A percentile compares a stretch with the other conserved stretches of the same genome.
phyloP scores from a whole-genome alignment of 2,329 filamentous ascomycete species.

The Cercospora sp. region DNA sequence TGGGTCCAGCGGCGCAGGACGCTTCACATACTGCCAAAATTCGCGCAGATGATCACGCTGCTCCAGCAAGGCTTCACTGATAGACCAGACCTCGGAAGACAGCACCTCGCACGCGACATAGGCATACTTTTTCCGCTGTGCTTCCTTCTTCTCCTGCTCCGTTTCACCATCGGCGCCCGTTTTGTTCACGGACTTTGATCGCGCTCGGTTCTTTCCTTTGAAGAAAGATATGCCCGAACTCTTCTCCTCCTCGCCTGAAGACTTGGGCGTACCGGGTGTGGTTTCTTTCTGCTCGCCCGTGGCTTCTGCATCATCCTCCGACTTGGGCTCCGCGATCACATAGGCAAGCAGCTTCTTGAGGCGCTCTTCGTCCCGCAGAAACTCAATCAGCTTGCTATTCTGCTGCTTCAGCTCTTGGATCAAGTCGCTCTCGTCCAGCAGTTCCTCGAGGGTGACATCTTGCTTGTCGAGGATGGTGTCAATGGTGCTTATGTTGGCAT shows the following conservation, averaged over 20 bases:
- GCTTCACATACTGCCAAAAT: conserved; percentile 89
- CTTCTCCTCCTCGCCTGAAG: conserved; percentile 54
- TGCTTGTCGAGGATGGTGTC: conserved; percentile 95
- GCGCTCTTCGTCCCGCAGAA: conserved; percentile 81
- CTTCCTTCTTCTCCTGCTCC: conserved; percentile 74
- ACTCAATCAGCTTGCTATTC: conserved; percentile 96
- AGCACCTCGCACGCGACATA: conserved; percentile 91
- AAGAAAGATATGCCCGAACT: conserved; percentile 49
- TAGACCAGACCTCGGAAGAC: conserved; percentile 95
- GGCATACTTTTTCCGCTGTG: conserved; percentile 88
- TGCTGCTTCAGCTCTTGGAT: conserved; percentile 98
- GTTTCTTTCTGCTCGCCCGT: conserved; percentile 36
- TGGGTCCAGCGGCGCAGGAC: conserved; percentile 82
- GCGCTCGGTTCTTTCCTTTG: conserved; percentile 44
- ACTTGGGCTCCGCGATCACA: conserved; percentile 73
- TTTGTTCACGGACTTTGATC: conserved; percentile 46
- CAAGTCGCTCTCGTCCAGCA: conserved; percentile 92
- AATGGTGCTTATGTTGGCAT: conserved; percentile 95
- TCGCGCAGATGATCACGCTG: conserved; percentile 73
- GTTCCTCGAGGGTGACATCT: conserved; percentile 90
- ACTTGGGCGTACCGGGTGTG: conserved; percentile 29
- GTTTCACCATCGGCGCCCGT: conserved; percentile 44
- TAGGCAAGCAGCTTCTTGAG: conserved; percentile 85
- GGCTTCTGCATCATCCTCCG: conserved; percentile 47
- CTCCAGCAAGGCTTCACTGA: conserved; percentile 87